These are phyloP conservation scores for Fraxinus excelsior DNA, from an alignment of 257 asterid genomes.

Conservation along the genomic window DNA sequence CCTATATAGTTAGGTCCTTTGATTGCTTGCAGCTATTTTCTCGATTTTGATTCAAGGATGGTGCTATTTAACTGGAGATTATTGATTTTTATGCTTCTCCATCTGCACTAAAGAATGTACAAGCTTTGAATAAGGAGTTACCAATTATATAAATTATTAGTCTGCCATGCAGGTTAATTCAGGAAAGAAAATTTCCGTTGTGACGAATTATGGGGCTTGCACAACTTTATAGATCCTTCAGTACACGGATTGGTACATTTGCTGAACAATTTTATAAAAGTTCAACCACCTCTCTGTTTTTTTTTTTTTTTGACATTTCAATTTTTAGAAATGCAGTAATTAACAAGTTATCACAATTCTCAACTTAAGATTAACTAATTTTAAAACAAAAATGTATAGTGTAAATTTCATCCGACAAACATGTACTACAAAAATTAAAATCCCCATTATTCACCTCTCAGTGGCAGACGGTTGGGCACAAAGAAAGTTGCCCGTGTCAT, in stretches of 20 bases:
- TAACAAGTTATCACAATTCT: not conserved
- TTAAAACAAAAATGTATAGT: not conserved
- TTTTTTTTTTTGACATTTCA: not conserved
- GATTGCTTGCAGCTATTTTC: not conserved
- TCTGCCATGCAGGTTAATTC: not conserved
- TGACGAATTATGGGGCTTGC: too few species aligned
- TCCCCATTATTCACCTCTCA: not conserved
- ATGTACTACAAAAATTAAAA: not conserved
- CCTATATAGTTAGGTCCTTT: too few species aligned
- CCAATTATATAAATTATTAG: too few species aligned
- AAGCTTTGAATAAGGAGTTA: not conserved
- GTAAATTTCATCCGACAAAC: not conserved
- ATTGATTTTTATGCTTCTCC: conserved; percentile 3
- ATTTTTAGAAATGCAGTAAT: not conserved
- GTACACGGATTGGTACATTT: too few species aligned
- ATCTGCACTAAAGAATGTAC: not conserved
- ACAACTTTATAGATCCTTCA: not conserved
- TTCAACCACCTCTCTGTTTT: not conserved
- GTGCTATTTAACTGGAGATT: conserved; percentile 15
- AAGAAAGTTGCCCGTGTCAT: not conserved
- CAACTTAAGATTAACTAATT: not conserved
- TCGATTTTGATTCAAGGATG: conserved; percentile 15
- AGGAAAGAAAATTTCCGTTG: not conserved
- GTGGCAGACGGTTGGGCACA: not conserved
- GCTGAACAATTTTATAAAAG: not conserved